Percentiles rank a stretch among this genome's conserved stretches.
Conservation (phyloP, 208 protist genomes). For the Leishmania tropica region DNA sequence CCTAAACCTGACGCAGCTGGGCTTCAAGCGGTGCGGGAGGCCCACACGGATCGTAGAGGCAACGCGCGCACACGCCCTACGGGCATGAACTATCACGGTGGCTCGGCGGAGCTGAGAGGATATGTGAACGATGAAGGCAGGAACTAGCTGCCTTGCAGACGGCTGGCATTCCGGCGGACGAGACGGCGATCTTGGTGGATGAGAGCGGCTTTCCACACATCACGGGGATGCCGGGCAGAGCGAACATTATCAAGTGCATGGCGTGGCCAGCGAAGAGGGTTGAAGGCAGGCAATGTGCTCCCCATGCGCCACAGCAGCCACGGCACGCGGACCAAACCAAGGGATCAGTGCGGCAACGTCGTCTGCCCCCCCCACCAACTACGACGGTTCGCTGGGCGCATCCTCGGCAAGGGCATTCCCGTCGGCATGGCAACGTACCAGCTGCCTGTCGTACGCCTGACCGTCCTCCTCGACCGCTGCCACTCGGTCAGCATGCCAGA, state of each 20-base stretch:
- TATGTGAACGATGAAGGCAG: conserved; percentile 78
- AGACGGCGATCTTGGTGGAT: conserved; percentile 73
- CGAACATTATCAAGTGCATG: conserved; percentile 76
- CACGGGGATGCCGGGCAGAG: conserved; percentile 49
- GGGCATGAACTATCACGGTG: conserved; percentile 84
- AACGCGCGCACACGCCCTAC: conserved; percentile 58
- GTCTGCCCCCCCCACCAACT: conserved; percentile 36
- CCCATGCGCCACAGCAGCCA: conserved; percentile 89
- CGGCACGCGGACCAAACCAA: conserved; percentile 60
- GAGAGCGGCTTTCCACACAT: conserved; percentile 49
- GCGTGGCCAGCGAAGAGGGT: conserved; percentile 67
- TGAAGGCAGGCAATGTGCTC: conserved; percentile 74
- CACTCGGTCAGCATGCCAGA: conserved; percentile 87
- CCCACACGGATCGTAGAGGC: conserved; percentile 27
- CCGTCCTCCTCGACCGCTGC: conserved; percentile 90
- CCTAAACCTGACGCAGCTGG: conserved; percentile 39
- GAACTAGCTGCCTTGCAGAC: conserved; percentile 67
- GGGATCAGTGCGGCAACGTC: conserved; percentile 72
- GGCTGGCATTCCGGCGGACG: conserved; percentile 46
- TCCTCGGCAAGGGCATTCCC: conserved; percentile 54
- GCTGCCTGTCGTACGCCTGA: conserved; percentile 54
- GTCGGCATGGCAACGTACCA: neutral
- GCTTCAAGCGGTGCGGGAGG: conserved; percentile 36
- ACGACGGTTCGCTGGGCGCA: neutral
- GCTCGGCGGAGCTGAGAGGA: conserved; percentile 53